These are phyloP conservation scores for Alisma plantagoaquatica DNA, from an alignment of 106 monocot species.

Conservation along the genomic window DNA sequence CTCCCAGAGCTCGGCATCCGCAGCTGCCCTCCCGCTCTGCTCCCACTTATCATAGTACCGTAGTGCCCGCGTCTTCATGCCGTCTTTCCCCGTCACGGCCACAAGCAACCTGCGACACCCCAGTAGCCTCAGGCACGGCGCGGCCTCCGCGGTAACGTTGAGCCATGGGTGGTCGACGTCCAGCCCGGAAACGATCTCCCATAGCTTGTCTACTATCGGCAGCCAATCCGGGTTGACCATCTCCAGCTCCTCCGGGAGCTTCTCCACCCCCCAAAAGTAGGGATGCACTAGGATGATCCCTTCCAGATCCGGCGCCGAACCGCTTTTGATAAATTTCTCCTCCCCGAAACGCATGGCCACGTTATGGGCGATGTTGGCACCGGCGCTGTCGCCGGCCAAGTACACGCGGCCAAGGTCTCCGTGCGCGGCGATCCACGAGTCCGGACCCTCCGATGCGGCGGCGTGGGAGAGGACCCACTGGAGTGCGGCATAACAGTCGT, in stretches of 20 bases:
- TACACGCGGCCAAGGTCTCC: conserved; percentile 27
- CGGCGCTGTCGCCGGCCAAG: conserved; percentile 44
- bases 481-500: conserved; percentile 33
- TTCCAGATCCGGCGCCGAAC: conserved; percentile 17
- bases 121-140: conserved; percentile 9
- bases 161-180: conserved; percentile 31
- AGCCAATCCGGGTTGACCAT: conserved; percentile 5
- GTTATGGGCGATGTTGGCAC: conserved; percentile 45
- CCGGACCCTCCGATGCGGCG: conserved; percentile 4
- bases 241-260: conserved; percentile 30
- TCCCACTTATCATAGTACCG: conserved; percentile 14
- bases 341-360: conserved; percentile 24
- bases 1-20: conserved; percentile 13
- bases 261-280: conserved; percentile 46
- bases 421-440: conserved; percentile 36
- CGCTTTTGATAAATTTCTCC: not conserved
- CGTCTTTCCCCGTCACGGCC: conserved; percentile 15
- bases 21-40: conserved; percentile 23
- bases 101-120: conserved; percentile 20
- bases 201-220: conserved; percentile 15
- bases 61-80: conserved; percentile 12
- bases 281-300: conserved; percentile 44
- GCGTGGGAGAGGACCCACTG: conserved; percentile 26
- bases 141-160: conserved; percentile 20
- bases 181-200: conserved; percentile 18